A percentile compares a stretch with the other conserved stretches of the same genome.
phyloP scores from a whole-genome alignment of 148 eudicot genomes.

The Nepenthes mirabilis region DNA sequence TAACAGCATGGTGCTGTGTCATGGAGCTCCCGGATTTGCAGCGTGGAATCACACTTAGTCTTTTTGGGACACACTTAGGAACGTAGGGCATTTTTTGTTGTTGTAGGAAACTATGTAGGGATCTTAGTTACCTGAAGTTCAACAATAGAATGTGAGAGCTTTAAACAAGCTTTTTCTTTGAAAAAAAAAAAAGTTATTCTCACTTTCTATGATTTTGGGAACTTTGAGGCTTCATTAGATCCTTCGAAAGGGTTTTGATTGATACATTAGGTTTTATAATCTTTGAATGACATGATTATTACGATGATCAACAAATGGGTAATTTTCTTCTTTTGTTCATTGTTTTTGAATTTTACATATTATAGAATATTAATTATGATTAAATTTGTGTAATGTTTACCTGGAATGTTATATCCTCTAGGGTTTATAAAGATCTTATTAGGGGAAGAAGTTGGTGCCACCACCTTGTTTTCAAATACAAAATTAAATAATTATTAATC shows the following conservation, averaged over 20 bases:
- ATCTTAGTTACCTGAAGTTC: conserved; percentile 32
- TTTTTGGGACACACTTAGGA: neutral
- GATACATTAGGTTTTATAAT: conserved; percentile 40
- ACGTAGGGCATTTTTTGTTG: neutral
- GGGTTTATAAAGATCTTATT: too few relatives aligned
- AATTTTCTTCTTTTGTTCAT: conserved; percentile 5
- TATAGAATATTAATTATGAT: neutral
- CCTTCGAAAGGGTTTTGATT: conserved; percentile 39
- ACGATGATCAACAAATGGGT: conserved; percentile 24
- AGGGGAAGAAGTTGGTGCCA: too few relatives aligned
- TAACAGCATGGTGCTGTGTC: conserved; percentile 17
- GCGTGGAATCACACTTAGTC: conserved; percentile 56
- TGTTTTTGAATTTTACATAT: neutral
- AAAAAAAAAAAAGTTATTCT: conserved; percentile 15
- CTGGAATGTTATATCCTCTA: neutral
- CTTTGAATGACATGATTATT: conserved; percentile 18
- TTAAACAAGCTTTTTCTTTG: conserved; percentile 8
- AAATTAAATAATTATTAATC: too few relatives aligned
- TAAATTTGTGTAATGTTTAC: too few relatives aligned
- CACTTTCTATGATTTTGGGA: conserved; percentile 69
- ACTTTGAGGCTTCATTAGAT: conserved; percentile 32
- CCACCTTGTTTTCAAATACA: too few relatives aligned
- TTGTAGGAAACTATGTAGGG: neutral
- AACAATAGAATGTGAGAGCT: neutral
- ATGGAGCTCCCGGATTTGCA: conserved; percentile 43